phyloP scores from a whole-genome alignment of 2,329 filamentous ascomycete genomes.

The Alternaria atra region DNA sequence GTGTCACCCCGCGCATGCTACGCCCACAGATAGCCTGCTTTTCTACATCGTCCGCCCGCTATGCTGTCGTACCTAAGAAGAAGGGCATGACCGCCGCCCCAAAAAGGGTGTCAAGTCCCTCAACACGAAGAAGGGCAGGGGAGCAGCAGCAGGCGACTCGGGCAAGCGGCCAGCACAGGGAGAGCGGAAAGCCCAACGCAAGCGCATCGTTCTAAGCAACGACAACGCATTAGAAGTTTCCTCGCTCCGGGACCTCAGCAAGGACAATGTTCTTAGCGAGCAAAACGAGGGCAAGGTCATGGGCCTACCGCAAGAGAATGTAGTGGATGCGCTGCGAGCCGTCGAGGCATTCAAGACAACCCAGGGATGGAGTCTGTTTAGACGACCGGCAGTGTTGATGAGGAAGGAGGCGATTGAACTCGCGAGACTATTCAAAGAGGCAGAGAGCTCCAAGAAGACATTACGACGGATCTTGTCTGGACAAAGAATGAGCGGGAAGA shows the following conservation, averaged over 20 bases:
- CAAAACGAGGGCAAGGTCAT: constrained; percentile 71
- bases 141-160: constrained; percentile 51
- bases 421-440: constrained; percentile 56
- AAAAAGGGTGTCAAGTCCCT: constrained; percentile 52
- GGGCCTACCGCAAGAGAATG: constrained; percentile 70
- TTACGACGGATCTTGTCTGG: constrained; percentile 76
- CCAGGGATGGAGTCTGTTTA: constrained; percentile 88
- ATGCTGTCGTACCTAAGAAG: constrained; percentile 40
- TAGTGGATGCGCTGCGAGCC: constrained; percentile 83
- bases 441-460: constrained; percentile 68
- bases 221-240: constrained; percentile 85
- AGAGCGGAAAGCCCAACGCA: constrained; percentile 86
- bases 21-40: constrained; percentile 43
- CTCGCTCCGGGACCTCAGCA: constrained; percentile 71
- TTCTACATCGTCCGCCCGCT: constrained; percentile 45
- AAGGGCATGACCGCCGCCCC: constrained; percentile 38
- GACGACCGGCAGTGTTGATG: constrained; percentile 80
- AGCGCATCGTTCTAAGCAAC: constrained; percentile 91
- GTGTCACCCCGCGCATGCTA: constrained; percentile 37
- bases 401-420: constrained; percentile 80
- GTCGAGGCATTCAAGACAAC: constrained; percentile 89
- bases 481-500: constrained; percentile 82
- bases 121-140: constrained; percentile 55
- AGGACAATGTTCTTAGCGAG: constrained; percentile 55
- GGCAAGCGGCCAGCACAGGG: constrained; percentile 70